Evolutionary conservation across 192 early-diverging fungal genomes (phyloP).

Genomic region (Powellomyces hirtus): DNA sequence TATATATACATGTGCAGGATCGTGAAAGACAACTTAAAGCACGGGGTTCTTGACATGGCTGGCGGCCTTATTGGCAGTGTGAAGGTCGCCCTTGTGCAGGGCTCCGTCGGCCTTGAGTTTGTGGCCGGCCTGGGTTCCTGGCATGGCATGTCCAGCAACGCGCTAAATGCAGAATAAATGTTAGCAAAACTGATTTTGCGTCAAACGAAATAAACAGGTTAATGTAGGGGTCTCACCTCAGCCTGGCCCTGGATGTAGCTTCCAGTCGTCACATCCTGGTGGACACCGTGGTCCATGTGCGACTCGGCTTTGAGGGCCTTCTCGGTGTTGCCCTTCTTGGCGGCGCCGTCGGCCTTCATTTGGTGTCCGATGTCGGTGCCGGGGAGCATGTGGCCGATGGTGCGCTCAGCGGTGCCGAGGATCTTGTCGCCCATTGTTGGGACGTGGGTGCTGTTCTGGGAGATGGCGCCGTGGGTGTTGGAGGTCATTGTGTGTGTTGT

Average conservation of each 20-base stretch:
- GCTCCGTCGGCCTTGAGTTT: constrained; percentile 20
- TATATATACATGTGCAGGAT: not conserved
- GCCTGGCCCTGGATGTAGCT: constrained; percentile 14
- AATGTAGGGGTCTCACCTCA: too few relatives aligned
- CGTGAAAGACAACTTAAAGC: not conserved
- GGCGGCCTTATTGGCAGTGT: constrained; percentile 21
- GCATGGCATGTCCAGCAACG: constrained; percentile 6
- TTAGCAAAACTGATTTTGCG: too few relatives aligned
- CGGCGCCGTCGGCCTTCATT: constrained; percentile 22
- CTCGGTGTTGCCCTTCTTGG: constrained; percentile 9
- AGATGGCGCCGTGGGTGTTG: not conserved
- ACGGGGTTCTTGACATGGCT: constrained; percentile 5
- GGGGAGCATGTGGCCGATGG: constrained; percentile 24
- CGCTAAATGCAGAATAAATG: too few relatives aligned
- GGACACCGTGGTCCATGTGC: constrained; percentile 26
- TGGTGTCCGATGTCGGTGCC: constrained; percentile 28
- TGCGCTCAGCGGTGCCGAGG: constrained; percentile 8
- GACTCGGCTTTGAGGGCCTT: constrained; percentile 9
- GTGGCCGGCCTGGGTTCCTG: constrained; percentile 19
- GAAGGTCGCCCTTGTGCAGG: constrained; percentile 23
- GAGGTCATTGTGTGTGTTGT: not conserved
- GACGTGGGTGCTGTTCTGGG: too few relatives aligned
- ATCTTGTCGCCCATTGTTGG: constrained; percentile 8
- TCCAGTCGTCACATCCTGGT: constrained; percentile 14
- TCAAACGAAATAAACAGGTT: too few relatives aligned